Evolutionary conservation across 352 stramenopile species (phyloP).

Genomic region (Phytophthora idaei): DNA sequence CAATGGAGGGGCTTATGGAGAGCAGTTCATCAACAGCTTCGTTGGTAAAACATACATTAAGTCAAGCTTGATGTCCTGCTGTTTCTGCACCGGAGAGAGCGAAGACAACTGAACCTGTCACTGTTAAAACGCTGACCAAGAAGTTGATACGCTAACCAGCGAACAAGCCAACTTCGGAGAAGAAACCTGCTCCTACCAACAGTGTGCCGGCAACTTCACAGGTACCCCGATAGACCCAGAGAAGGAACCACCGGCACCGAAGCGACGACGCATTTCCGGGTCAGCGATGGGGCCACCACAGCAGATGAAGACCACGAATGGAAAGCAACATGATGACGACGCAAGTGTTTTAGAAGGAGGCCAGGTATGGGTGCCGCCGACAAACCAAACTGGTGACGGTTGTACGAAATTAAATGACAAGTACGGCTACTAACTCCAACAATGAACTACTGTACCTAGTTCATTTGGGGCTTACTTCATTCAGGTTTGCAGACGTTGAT

Average conservation of each 20-base stretch:
- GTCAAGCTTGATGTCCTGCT: neutral
- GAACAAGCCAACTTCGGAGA: conserved; percentile 1
- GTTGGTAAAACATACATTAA: conserved; percentile 2
- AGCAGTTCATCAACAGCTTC: neutral
- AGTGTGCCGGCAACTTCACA: conserved; percentile 5
- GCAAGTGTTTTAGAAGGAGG: conserved; percentile 64
- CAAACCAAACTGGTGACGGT: conserved; percentile 84
- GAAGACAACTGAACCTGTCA: neutral
- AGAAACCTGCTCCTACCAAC: conserved; percentile 6
- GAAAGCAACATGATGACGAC: conserved; percentile 9
- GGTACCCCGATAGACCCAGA: neutral
- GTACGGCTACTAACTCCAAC: conserved; percentile 67
- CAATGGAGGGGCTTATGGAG: conserved; percentile 1
- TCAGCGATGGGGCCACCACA: conserved; percentile 32
- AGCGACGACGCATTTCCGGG: conserved; percentile 49
- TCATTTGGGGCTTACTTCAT: too few relatives aligned
- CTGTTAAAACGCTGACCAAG: neutral
- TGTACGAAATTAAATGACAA: conserved; percentile 87
- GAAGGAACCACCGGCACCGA: conserved; percentile 16
- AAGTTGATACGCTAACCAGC: neutral
- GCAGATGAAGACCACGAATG: conserved; percentile 11
- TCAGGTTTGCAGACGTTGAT: too few relatives aligned
- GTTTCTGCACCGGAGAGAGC: neutral
- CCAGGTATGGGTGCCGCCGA: conserved; percentile 76
- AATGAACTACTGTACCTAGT: neutral